Conservation (phyloP, 805 yeast species). For the Metschnikowia gruessii region DNA sequence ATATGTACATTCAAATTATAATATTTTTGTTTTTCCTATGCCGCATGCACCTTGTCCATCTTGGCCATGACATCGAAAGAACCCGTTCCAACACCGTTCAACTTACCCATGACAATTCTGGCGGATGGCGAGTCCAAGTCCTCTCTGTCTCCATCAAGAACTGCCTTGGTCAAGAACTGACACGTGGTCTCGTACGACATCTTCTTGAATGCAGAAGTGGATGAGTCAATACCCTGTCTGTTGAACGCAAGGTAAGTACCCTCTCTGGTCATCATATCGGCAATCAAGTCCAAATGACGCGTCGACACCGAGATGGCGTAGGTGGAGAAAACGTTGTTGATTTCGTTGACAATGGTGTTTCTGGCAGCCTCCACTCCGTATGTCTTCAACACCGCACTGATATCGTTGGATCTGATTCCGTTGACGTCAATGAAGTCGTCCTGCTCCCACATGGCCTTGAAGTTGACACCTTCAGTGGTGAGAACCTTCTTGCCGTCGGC, state of each 20-base stretch:
- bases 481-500: conserved; percentile 49
- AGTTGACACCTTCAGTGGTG: conserved; percentile 97
- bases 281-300: conserved; percentile 95
- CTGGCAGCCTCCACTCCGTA: conserved; percentile 99
- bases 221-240: conserved; percentile 96
- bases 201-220: conserved; percentile 95
- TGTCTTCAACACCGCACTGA: conserved; percentile 81
- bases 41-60: conserved; percentile 6
- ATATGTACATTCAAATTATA: not conserved
- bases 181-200: conserved; percentile 99
- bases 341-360: conserved; percentile 93
- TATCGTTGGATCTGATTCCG: conserved; percentile 87
- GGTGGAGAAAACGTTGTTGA: conserved; percentile 91
- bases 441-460: conserved; percentile 97
- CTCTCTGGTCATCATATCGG: conserved; percentile 99
- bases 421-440: conserved; percentile 89
- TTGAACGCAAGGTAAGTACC: conserved; percentile 95
- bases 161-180: conserved; percentile 95
- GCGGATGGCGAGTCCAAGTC: conserved; percentile 90
- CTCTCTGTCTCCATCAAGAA: conserved; percentile 86
- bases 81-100: conserved; percentile 93
- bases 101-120: conserved; percentile 85
- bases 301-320: conserved; percentile 91
- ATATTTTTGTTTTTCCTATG: no score
- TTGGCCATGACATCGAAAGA: conserved; percentile 75